phyloP scores from a whole-genome alignment of 768 basidiomycete genomes.

The Cyathus striatus region DNA sequence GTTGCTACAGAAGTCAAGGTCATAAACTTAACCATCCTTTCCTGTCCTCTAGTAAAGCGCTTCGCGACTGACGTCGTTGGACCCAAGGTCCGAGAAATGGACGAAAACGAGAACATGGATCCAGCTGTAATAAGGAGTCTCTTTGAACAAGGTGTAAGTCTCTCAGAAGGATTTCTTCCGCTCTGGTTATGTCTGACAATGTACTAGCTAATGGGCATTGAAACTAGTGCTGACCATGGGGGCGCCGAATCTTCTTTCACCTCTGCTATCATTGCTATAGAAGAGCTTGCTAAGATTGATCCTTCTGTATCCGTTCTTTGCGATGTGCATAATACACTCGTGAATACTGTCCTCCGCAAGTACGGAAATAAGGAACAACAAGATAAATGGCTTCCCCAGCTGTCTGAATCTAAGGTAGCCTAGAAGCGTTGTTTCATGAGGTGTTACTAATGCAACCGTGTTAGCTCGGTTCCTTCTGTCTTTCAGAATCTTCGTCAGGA shows the following conservation, averaged over 20 bases:
- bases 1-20: constrained; percentile 15
- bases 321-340: constrained; percentile 98
- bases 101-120: constrained; percentile 96
- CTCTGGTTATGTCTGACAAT: too few relatives aligned
- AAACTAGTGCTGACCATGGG: constrained; percentile 77
- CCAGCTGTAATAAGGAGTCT: constrained; percentile 78
- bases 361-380: constrained; percentile 84
- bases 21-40: constrained; percentile 3
- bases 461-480: constrained; percentile 92
- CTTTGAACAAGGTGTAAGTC: constrained; percentile 89
- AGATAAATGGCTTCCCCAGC: constrained; percentile 82
- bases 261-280: constrained; percentile 92
- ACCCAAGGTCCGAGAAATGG: constrained; percentile 95
- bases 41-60: constrained; percentile 56
- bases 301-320: constrained; percentile 95
- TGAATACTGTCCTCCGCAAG: constrained; percentile 89
- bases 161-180: too few relatives aligned
- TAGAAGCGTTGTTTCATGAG: too few relatives aligned
- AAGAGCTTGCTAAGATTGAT: constrained; percentile 95
- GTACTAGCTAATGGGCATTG: constrained; percentile 97
- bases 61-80: constrained; percentile 88
- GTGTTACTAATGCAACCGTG: not conserved
- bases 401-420: constrained; percentile 72
- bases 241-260: constrained; percentile 92
- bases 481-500: constrained; percentile 90